Base-by-base conservation (phyloP, 164 flowering plant genomes). In the Houttuynia cordata region DNA sequence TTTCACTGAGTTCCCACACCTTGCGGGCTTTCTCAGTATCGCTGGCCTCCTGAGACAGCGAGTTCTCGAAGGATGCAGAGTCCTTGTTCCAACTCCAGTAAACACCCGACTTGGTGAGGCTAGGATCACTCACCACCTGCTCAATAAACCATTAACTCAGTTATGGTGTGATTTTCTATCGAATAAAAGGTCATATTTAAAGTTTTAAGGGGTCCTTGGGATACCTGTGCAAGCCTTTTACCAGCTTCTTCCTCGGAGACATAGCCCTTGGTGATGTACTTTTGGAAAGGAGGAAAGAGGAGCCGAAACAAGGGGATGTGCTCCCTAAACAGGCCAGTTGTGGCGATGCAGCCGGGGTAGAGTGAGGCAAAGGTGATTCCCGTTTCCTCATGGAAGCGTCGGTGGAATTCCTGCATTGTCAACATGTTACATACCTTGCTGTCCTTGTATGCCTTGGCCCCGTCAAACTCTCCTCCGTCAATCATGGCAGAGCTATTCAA, bases 361-460 rank as follows among this genome's bases (percentile, higher is more conserved):
- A 93, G 91, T 58, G 99, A 93, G 25, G 96, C 83, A 55, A 93
- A 93, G 50, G 91, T 68, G 62, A 93, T 83, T 30, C 96, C 97
- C 0, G 99, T 88, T 20, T 86, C 96, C 72, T 93, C 96, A 39
- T 93, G 99, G 86, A 55, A 90, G 4, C 95, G 88, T 63, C 88
- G 68, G 78, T 93, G 99, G 82, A 90, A 88, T 71, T 93, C 97
- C 70, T 90, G 99, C 99, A 93, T 93, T 4, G 86, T 88, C n/a
- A 93, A 91, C 97, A 93, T 93, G 78, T 93, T 90, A 86, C 99
- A 93, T n/a, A 93, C 99, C 70, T 93, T 93, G 85, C 99, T 90
- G 85, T 93, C 99, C 75, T 90, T 90, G 86, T 93, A 90, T 58
- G 97, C 97, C 75, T 93, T 93, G 34, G 99, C 99, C 17, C 99